Evolutionary conservation across 2,329 filamentous ascomycete genomes (phyloP), one percentile per base, ranked within the genome.

Genomic region (Seiridium unicorne): DNA sequence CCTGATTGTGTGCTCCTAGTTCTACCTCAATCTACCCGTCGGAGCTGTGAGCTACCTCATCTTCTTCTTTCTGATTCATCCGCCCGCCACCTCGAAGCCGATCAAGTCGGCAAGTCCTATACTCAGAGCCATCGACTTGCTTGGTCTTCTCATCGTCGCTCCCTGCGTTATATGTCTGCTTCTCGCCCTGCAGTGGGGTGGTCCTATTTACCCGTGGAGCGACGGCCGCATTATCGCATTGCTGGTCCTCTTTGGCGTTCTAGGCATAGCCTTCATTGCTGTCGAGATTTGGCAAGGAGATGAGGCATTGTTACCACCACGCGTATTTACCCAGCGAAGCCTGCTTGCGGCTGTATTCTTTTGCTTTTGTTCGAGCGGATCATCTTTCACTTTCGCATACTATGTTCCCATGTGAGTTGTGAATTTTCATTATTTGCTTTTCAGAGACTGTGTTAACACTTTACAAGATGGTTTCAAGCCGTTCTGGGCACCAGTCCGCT

Each of bases 181-280:
- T 32, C 63, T 75, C n/a, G 72, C 72, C 11, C 62, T 73, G 5
- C 63, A 73, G 58, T 75, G 70, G 71, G 73, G 73, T 48, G 73
- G 73, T 10, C 64, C 67, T 26, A 72, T 65, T 7, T 76, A 77
- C 55, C 18, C 63, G 67, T 83, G 79, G 81, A 72, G 69, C 26
- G 70, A 72, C 49, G 71, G 71, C 0, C 73, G 73, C 4, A 74
- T 84, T 49, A 76, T 84, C 36, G 75, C 73, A 0, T 72, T 83
- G 57, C 63, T 80, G 44, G 69, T 74, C 38, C 64, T 80, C 3
- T 74, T 74, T 11, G 66, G 62, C 1, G 63, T 79, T 4, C 71
- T 81, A 26, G 18, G 18, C 18, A 26, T 26, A 26, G 18, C 18
- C 18, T 26, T 26, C 18, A 26, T 26, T 26, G 18, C 18, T 2